These are phyloP conservation scores for Erythrobasidium hasegawianum DNA, from an alignment of 1,284 basidiomycete species.

Conservation along the genomic window DNA sequence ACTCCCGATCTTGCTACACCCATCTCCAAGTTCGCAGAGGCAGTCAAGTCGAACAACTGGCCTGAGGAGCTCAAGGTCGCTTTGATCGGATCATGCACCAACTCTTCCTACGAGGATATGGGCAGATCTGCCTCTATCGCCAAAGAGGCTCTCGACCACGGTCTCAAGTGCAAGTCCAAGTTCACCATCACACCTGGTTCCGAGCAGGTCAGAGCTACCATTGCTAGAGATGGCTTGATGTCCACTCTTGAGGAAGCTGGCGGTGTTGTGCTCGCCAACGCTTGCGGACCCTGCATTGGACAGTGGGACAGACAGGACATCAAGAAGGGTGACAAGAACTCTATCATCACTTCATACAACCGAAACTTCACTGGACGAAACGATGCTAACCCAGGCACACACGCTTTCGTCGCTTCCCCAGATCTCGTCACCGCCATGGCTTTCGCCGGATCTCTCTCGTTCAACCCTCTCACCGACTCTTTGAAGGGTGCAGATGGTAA, in stretches of 20 bases:
- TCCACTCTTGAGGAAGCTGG: constrained; percentile 79
- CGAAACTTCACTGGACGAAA: constrained; percentile 99
- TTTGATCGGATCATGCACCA: constrained; percentile 98
- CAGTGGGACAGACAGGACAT: constrained; percentile 98
- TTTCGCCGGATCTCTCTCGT: constrained; percentile 88
- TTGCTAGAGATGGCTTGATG: constrained; percentile 92
- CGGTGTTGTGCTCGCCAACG: constrained; percentile 93
- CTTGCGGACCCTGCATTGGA: constrained; percentile 98
- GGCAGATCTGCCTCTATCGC: constrained; percentile 93
- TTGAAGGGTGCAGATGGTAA: constrained; percentile 90
- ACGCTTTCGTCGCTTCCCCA: constrained; percentile 97
- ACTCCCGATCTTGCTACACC: constrained; percentile 62
- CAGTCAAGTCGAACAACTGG: constrained; percentile 94
- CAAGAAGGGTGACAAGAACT: constrained; percentile 94
- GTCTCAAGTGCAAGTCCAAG: constrained; percentile 82
- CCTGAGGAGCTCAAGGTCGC: constrained; percentile 94
- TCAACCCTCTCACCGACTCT: constrained; percentile 93
- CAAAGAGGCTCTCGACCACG: constrained; percentile 78
- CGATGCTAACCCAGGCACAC: constrained; percentile 98
- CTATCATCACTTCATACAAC: constrained; percentile 99
- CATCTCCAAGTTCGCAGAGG: constrained; percentile 88
- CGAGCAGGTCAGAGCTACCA: constrained; percentile 97
- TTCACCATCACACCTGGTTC: constrained; percentile 98
- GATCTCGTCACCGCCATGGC: constrained; percentile 97
- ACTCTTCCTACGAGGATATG: constrained; percentile 99